These are phyloP conservation scores for Draba incana DNA, from an alignment of 345 rosid genomes.

Conservation along the genomic window DNA sequence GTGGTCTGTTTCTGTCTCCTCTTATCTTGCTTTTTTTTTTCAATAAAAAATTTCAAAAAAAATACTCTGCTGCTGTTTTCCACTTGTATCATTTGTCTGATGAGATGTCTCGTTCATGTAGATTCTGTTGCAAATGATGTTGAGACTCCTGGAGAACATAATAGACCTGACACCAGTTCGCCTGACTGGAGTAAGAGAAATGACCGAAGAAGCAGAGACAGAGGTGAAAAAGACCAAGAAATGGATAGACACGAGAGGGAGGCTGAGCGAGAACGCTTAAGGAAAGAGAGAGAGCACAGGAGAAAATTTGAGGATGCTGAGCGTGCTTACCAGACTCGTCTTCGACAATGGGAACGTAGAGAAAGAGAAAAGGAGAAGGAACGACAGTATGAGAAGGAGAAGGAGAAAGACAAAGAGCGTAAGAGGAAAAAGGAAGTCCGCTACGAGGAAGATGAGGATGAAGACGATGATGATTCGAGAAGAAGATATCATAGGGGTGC, in stretches of 20 bases:
- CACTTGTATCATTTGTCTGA: constrained; percentile 16
- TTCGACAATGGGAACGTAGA: constrained; percentile 94
- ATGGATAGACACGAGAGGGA: constrained; percentile 88
- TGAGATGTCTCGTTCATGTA: constrained; percentile 38
- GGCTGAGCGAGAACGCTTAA: constrained; percentile 79
- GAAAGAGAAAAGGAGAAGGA: constrained; percentile 93
- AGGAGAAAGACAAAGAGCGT: constrained; percentile 88
- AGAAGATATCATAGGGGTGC: constrained; percentile 81
- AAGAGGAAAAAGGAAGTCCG: constrained; percentile 84
- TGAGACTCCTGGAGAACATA: constrained; percentile 73
- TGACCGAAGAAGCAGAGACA: constrained; percentile 83
- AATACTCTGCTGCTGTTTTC: not conserved
- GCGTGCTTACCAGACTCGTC: constrained; percentile 82
- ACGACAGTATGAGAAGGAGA: constrained; percentile 91
- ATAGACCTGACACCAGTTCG: constrained; percentile 73
- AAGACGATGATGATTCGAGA: constrained; percentile 79
- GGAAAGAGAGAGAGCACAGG: constrained; percentile 95
- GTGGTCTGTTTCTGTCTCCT: constrained; percentile 50
- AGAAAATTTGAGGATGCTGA: constrained; percentile 92
- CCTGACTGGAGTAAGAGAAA: constrained; percentile 72
- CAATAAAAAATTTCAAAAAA: not conserved
- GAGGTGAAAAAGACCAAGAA: constrained; percentile 90
- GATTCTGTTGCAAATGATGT: constrained; percentile 65
- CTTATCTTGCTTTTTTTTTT: constrained; percentile 5
- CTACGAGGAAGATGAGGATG: constrained; percentile 77